Evolutionary conservation across 2,329 filamentous ascomycete genomes (phyloP), one percentile per base, ranked within the genome.

Genomic region (Fusarium succisae): DNA sequence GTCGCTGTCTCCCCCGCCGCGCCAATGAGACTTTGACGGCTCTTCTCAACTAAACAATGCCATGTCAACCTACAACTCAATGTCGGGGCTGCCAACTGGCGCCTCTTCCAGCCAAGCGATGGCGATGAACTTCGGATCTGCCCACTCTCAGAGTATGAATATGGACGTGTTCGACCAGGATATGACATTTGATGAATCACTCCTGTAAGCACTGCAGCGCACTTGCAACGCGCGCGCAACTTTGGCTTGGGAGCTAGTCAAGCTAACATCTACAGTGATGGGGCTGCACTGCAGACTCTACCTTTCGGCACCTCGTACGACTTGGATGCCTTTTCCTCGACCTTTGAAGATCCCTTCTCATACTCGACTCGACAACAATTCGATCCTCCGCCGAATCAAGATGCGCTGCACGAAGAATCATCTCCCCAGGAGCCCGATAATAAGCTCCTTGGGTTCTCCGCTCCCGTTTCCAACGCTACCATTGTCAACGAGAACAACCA

Each of bases 391-490:
- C 82, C 84, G 51, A 82, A 82, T 61, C 81, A 81, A 63, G 85
- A 88, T 78, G 80, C 83, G 65, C 80, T 86, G 63, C 79, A 82
- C 53, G 83, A 88, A 73, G 85, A 84, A 41, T 83, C 85, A 3
- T 88, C 88, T 18, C 86, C 87, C 30, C 86, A 88, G 70, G 88
- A 91, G 72, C 87, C 89, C 22, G 90, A 92, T 78, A 90, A 91
- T 78, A 92, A 95, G 81, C 87, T 95, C 30, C 87, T 95, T n/a
- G 90, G 92, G 77, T 95, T 95, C 82, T 92, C 91, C 2, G 85
- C 90, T 17, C 89, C 91, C 2, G 84, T 88, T 38, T 86, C 91
- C 77, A 90, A 88, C 74, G 85, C 87, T 41, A 87, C 88, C 8
- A 84, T 94, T 13, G 82, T 94, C 55, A 92, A 94, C 75, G 92